Percentiles rank a stretch among this genome's conserved stretches.
phyloP scores from a whole-genome alignment of 2,329 filamentous ascomycete species.

The Monilinia laxa region DNA sequence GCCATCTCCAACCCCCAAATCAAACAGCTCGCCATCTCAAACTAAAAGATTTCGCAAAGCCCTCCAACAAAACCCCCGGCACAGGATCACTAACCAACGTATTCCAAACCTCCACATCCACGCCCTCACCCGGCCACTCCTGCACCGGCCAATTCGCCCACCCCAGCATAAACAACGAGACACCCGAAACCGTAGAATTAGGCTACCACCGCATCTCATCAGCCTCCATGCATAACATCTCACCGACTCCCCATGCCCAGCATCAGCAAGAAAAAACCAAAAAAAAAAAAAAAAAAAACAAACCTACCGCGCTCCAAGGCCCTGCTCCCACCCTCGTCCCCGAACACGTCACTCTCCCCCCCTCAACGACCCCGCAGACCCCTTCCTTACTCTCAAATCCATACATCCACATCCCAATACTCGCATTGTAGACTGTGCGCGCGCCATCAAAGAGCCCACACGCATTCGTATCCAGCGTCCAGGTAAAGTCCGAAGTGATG shows the following conservation, averaged over 20 bases:
- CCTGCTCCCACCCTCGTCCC: background rate
- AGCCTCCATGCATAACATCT: background rate
- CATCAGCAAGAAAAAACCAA: too few relatives aligned
- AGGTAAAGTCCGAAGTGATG: constrained; percentile 15
- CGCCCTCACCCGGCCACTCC: constrained; percentile 3
- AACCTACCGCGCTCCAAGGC: constrained; percentile 12
- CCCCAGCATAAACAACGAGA: constrained; percentile 12
- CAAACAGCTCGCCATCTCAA: constrained; percentile 1
- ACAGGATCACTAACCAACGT: constrained; percentile 11
- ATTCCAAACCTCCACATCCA: constrained; percentile 19
- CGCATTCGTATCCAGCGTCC: constrained; percentile 2
- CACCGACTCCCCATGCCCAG: too few relatives aligned
- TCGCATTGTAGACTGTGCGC: background rate
- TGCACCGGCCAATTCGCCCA: constrained; percentile 19
- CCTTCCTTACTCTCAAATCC: background rate
- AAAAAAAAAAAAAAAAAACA: too few relatives aligned
- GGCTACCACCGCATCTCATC: background rate
- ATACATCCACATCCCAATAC: constrained; percentile 18
- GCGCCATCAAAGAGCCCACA: constrained; percentile 16
- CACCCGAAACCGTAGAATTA: constrained; percentile 7
- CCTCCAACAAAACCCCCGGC: constrained; percentile 5
- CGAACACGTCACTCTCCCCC: constrained; percentile 13
- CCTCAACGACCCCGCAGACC: background rate
- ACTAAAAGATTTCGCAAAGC: constrained; percentile 13
- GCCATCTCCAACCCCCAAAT: background rate